Conservation (phyloP, 805 yeast species). For the Saturnispora gosingensis region DNA sequence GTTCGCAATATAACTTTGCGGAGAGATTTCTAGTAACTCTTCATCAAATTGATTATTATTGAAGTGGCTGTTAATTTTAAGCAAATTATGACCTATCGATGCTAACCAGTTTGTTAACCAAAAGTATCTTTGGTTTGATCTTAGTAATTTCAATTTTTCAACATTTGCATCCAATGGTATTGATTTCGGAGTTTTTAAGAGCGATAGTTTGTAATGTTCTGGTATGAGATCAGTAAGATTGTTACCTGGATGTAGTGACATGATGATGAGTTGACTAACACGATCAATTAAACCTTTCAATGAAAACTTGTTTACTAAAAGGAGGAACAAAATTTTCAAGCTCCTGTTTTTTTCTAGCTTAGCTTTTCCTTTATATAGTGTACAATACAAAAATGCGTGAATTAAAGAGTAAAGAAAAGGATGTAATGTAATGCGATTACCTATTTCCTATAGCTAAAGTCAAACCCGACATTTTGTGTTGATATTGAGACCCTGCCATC, state of each 20-base stretch:
- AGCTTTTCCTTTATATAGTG: background rate
- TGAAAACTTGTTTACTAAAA: background rate
- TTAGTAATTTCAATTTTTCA: background rate
- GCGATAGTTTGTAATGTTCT: constrained; percentile 29
- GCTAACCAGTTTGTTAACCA: constrained; percentile 7
- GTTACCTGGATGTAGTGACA: constrained; percentile 25
- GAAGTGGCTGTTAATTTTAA: constrained; percentile 44
- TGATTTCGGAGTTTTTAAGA: constrained; percentile 32
- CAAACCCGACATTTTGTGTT: constrained; percentile 39
- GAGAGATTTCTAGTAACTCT: constrained; percentile 42
- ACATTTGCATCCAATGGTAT: constrained; percentile 31
- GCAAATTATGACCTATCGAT: constrained; percentile 16
- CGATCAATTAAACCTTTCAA: background rate
- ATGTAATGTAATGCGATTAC: too few species aligned
- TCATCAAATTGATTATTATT: constrained; percentile 55
- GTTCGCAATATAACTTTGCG: constrained; percentile 32
- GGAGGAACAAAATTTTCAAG: background rate
- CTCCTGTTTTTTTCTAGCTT: background rate
- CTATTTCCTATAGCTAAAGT: constrained; percentile 39
- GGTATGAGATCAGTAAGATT: constrained; percentile 22
- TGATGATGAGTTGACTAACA: background rate
- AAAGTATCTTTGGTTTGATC: constrained; percentile 3
- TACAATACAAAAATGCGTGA: background rate
- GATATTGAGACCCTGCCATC: constrained; percentile 26
- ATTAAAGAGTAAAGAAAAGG: background rate